Evolutionary conservation across 306 rosid species (phyloP), one percentile per base, ranked within the genome.

Genomic region (Glycyrrhiza uralensis): DNA sequence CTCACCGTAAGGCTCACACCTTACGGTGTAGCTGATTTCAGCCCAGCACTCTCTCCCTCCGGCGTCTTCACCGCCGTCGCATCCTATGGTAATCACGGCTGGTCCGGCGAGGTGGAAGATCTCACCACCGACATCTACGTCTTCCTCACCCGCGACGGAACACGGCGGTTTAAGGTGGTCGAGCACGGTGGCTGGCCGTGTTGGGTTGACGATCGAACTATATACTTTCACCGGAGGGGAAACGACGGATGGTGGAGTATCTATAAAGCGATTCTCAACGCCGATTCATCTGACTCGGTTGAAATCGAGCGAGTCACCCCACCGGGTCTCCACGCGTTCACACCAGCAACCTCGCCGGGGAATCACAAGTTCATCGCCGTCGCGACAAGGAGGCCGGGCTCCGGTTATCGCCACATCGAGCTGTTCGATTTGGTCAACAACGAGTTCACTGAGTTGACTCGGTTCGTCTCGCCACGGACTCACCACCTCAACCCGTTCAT

Each of bases 151-250:
- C 79, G 79, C 2, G 98, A 93, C 14, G 97, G 97, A 12, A 76
- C 85, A 62, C 80, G 54, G 0, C 84, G 97, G 67, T 78, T 84
- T 14, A 93, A 87, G 80, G 80, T 85, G 1, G 89, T 86, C 1
- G 86, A 89, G 1, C 96, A 89, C 78, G 97, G 96, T n/a, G 98
- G 98, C 19, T 93, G 98, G 98, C 97, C 98, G 1, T 7, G 81
- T 10, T 93, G 97, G 97, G 78, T 72, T 1, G 95, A 91, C 39
- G 98, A 91, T 26, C 86, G 85, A 1, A 93, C 89, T 2, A 30
- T 93, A 28, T 94, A 84, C 80, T 87, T 94, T 46, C 97, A 94
- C 75, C 85, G 98, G 62, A 75, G 92, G 49, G 91, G 91, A 0
- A 58, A 69, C 2, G 97, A 93, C 38, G 70, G 80, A 78, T 93